Base-by-base conservation (phyloP, 768 basidiomycete species). In the Lepiota venenata region DNA sequence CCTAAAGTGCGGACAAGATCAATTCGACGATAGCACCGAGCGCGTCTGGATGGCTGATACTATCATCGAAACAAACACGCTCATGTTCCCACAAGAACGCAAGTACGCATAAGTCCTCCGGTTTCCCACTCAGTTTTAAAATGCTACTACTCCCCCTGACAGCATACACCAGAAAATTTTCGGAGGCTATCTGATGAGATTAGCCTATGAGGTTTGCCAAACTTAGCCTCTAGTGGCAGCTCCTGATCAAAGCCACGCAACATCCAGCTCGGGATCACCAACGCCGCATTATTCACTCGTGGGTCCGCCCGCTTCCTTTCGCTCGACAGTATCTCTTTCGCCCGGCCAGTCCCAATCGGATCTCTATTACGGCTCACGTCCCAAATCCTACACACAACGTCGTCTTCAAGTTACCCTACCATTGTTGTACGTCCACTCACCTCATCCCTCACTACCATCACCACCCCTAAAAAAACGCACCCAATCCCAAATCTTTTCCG, bases 21-120 rank as follows among this genome's bases (percentile, higher is more conserved):
- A 58, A 29, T 18, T 22, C 10, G 29, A 38, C n/a, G 40, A 48
- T 22, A 39, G 32, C 12, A 18, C 27, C 18, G 78, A 85, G 53
- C 74, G 78, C 12, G 86, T 88, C 0, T 85, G 81, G 78, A 89
- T 92, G 83, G 82, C 81, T 0, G 85, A 90, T 55, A 91, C 90
- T 0, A 73, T 75, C 50, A 66, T 88, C 20, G 85, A 88, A 67
- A 81, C 81, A 60, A 80, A 77, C 18, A 78, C 88, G 76, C 69
- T 91, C 25, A 91, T 91, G 87, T 90, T 91, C 64, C 90, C 89
- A 0, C 90, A 91, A 70, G 88, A 90, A 64, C 78, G 88, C 62
- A 92, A 91, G 87, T 88, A 55, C 63, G 83, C 70, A 4, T 2
- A 12, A 1, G 44, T 45, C 37, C 42, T 45, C 10, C 25, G 27